These are phyloP conservation scores for Candida stauntonica DNA, from an alignment of 805 yeast species.

Conservation along the genomic window DNA sequence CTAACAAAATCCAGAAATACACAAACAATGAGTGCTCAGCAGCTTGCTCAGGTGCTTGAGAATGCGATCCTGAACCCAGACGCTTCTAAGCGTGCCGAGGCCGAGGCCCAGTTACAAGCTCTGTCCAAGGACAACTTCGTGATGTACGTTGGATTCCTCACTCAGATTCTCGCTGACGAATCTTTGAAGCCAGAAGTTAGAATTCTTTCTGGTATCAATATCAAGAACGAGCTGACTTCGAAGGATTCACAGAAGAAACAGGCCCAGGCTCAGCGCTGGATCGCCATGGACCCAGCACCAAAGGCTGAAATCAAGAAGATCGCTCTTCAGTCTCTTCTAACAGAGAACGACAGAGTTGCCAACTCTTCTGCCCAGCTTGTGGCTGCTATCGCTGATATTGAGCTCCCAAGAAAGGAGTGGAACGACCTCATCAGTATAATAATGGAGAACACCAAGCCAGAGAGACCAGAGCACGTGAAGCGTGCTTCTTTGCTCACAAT, in stretches of 20 bases:
- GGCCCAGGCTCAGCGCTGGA: constrained; percentile 72
- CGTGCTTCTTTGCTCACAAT: constrained; percentile 83
- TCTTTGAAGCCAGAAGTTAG: constrained; percentile 71
- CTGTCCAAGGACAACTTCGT: constrained; percentile 75
- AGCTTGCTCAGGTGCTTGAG: constrained; percentile 51
- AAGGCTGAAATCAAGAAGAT: constrained; percentile 63
- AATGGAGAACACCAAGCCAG: constrained; percentile 80
- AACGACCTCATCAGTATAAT: constrained; percentile 76
- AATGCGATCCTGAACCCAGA: constrained; percentile 71
- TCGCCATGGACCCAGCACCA: constrained; percentile 47
- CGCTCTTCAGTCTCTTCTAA: constrained; percentile 58
- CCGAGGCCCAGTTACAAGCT: constrained; percentile 70
- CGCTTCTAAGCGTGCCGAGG: constrained; percentile 62
- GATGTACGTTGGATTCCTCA: constrained; percentile 64
- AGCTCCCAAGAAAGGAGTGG: constrained; percentile 87
- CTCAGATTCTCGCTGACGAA: constrained; percentile 66
- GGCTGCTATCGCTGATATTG: constrained; percentile 96
- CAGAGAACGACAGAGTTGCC: constrained; percentile 74
- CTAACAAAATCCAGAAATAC: not conserved
- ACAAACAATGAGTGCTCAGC: constrained; percentile 9
- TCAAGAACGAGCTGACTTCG: constrained; percentile 84
- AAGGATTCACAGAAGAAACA: constrained; percentile 61
- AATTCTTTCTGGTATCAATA: constrained; percentile 82
- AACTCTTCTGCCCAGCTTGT: constrained; percentile 88
- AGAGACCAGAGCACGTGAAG: constrained; percentile 74